Percentiles rank a stretch among this genome's conserved stretches.
Evolutionary conservation across 495 filamentous ascomycete species (phyloP).

Genomic region (Geoglossum glabrum): DNA sequence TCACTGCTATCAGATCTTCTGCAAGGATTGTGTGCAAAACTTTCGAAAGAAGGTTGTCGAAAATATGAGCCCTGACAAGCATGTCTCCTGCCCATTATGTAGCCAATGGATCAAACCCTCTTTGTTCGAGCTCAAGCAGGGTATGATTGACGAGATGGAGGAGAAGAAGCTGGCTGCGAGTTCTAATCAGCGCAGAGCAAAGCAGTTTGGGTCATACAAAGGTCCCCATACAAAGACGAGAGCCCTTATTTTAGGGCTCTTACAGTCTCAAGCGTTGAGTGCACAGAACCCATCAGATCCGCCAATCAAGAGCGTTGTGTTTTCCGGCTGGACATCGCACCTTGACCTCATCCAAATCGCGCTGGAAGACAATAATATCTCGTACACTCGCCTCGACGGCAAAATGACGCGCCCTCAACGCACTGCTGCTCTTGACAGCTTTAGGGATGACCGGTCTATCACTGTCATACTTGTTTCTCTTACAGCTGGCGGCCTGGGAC

Average conservation of each 20-base stretch:
- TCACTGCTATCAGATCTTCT: conserved; percentile 67
- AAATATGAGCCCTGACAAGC: conserved; percentile 17
- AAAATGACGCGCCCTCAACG: conserved; percentile 58
- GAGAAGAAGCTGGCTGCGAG: conserved; percentile 27
- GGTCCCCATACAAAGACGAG: conserved; percentile 83
- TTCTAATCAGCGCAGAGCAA: conserved; percentile 31
- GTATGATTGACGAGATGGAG: conserved; percentile 37
- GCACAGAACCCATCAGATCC: conserved; percentile 31
- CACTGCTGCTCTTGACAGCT: conserved; percentile 47
- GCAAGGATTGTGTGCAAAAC: conserved; percentile 43
- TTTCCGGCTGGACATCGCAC: conserved; percentile 85
- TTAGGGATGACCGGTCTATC: conserved; percentile 50
- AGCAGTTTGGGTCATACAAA: conserved; percentile 47
- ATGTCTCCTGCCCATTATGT: conserved; percentile 44
- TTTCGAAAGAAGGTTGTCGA: conserved; percentile 23
- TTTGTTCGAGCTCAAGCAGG: conserved; percentile 46
- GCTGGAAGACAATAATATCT: conserved; percentile 42
- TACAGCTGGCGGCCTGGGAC: conserved; percentile 73
- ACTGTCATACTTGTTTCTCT: conserved; percentile 80
- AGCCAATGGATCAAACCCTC: conserved; percentile 32
- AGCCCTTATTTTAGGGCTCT: conserved; percentile 49
- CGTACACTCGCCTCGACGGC: conserved; percentile 69
- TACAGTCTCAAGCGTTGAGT: conserved; percentile 37
- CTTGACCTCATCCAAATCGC: conserved; percentile 85
- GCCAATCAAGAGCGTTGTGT: conserved; percentile 77